Evolutionary conservation across 2,329 filamentous ascomycete species (phyloP).

Genomic region (Colletotrichum neosansevieriae): DNA sequence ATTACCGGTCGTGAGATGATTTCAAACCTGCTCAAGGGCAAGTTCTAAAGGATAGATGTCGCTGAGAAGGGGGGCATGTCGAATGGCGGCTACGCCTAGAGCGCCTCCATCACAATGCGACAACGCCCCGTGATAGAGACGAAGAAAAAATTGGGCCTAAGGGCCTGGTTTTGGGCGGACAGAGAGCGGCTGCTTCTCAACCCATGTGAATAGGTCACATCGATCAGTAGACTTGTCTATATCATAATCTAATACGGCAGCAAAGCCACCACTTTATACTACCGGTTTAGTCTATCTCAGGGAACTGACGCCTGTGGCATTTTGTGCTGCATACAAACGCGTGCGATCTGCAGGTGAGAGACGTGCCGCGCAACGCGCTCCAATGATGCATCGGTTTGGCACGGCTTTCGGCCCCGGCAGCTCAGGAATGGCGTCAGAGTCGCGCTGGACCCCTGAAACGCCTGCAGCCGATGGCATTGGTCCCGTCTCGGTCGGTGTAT

Average conservation of each 20-base stretch:
- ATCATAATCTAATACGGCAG: constrained; percentile 26
- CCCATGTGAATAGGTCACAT: neutral
- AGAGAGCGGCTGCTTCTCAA: neutral
- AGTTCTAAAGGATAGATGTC: constrained; percentile 65
- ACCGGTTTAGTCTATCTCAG: neutral
- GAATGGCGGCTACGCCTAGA: neutral
- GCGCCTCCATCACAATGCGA: neutral
- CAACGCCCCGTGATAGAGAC: constrained; percentile 2
- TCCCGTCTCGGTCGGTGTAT: too few species aligned
- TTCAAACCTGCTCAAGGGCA: constrained; percentile 75
- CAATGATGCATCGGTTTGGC: constrained; percentile 17
- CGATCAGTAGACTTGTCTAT: constrained; percentile 9
- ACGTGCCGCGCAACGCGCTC: constrained; percentile 20
- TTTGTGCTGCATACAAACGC: neutral
- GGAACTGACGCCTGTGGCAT: neutral
- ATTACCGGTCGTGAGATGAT: constrained; percentile 84
- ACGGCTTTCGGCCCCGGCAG: neutral
- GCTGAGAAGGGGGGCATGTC: too few species aligned
- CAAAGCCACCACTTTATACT: neutral
- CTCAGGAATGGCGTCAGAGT: neutral
- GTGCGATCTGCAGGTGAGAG: constrained; percentile 27
- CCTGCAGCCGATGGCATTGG: too few species aligned
- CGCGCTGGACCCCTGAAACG: neutral
- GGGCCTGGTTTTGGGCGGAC: neutral
- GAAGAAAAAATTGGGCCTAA: neutral